phyloP scores from a whole-genome alignment of 1,284 basidiomycete species.

The Trichosporon asahii region DNA sequence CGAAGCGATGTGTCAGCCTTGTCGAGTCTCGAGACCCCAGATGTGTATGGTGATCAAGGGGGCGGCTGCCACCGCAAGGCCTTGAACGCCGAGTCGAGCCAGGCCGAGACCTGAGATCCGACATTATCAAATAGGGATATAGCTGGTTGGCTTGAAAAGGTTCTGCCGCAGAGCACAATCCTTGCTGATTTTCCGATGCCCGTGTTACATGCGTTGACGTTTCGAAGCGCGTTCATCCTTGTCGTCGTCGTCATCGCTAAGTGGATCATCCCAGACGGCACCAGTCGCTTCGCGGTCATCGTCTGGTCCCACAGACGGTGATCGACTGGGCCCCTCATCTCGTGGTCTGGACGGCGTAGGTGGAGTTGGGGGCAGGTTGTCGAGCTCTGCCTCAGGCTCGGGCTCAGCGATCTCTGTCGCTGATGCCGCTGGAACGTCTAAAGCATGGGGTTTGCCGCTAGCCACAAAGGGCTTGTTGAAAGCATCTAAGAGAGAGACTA shows the following conservation, averaged over 20 bases:
- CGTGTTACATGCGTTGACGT: neutral
- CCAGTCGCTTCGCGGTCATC: constrained; percentile 14
- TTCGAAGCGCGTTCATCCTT: constrained; percentile 6
- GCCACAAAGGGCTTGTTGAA: constrained; percentile 55
- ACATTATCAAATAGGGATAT: too few species aligned
- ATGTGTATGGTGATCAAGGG: neutral
- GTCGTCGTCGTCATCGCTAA: constrained; percentile 15
- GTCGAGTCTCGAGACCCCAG: neutral
- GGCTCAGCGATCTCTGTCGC: neutral
- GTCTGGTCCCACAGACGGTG: constrained; percentile 18
- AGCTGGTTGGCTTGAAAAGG: too few species aligned
- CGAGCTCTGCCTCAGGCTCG: neutral
- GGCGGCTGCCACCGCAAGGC: too few species aligned
- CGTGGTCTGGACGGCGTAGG: constrained; percentile 12
- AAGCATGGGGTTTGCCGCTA: constrained; percentile 22
- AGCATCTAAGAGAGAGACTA: constrained; percentile 60
- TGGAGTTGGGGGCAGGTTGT: neutral
- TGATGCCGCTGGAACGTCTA: neutral
- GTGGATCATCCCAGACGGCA: constrained; percentile 17
- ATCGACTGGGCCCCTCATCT: constrained; percentile 14
- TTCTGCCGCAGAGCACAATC: too few species aligned
- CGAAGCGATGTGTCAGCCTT: neutral
- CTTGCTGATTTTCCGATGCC: too few species aligned
- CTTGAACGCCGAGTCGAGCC: neutral
- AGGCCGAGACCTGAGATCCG: neutral